Conservation (phyloP, 352 stramenopile genomes). For the Pythium aquatile region DNA sequence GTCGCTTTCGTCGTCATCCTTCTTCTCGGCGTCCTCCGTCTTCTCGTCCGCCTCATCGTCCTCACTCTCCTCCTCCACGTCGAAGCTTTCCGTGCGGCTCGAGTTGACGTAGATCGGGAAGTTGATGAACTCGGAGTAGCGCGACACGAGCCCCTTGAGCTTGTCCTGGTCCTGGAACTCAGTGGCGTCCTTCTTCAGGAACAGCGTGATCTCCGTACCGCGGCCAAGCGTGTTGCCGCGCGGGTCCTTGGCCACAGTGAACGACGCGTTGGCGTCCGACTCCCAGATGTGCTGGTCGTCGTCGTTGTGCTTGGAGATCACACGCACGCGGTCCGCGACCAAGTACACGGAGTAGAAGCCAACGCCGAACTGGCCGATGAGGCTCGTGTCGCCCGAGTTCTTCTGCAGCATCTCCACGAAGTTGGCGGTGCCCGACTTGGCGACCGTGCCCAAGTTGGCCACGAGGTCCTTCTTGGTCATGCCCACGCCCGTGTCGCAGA, state of each 20-base stretch:
- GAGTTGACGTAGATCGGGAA: conserved; percentile 99
- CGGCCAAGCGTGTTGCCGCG: conserved; percentile 94
- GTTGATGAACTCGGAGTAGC: conserved; percentile 99
- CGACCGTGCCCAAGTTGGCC: conserved; percentile 96
- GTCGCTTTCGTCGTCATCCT: conserved; percentile 47
- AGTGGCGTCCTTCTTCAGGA: conserved; percentile 97
- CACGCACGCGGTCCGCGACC: conserved; percentile 94
- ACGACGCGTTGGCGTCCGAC: conserved; percentile 95
- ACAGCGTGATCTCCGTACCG: conserved; percentile 99
- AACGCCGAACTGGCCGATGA: conserved; percentile 99
- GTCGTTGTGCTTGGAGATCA: conserved; percentile 97
- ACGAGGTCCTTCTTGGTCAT: conserved; percentile 99
- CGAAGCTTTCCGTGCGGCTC: conserved; percentile 88
- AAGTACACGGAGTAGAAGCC: conserved; percentile 99
- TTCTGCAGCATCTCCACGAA: conserved; percentile 97
- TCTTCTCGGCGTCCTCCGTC: conserved; percentile 46
- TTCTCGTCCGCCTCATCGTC: conserved; percentile 72
- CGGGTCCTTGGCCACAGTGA: conserved; percentile 96
- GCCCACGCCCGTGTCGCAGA: conserved; percentile 97
- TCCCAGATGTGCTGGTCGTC: conserved; percentile 99
- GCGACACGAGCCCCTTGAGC: conserved; percentile 94
- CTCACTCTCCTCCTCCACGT: conserved; percentile 85
- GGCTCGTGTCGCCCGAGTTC: conserved; percentile 79
- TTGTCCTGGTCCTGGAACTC: conserved; percentile 95
- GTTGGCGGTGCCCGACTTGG: conserved; percentile 98